phyloP scores from a whole-genome alignment of 2,329 filamentous ascomycete species.

The Alternaria rosae region DNA sequence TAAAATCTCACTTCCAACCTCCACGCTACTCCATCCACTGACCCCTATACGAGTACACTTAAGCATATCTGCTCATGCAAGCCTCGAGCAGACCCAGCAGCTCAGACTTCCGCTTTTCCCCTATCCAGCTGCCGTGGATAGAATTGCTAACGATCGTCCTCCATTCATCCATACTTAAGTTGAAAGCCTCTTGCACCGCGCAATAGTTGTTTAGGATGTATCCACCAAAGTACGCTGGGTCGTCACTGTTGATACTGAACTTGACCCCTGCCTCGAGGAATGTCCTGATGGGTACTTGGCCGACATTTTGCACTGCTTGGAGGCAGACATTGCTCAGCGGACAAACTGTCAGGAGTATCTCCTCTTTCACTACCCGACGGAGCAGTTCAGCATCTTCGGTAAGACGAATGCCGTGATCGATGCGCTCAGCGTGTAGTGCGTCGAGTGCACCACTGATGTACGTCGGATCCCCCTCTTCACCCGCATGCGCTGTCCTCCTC shows the following conservation, averaged over 20 bases:
- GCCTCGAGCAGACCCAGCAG: conserved; percentile 52
- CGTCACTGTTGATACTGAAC: conserved; percentile 72
- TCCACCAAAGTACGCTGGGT: conserved; percentile 65
- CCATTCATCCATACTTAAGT: conserved; percentile 71
- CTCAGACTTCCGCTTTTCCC: conserved; percentile 66
- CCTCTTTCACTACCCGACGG: conserved; percentile 62
- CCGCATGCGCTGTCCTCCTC: conserved; percentile 74
- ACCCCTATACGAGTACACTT: background rate
- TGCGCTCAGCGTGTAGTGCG: conserved; percentile 67
- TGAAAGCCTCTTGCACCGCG: conserved; percentile 76
- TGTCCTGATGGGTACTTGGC: conserved; percentile 64
- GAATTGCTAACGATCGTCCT: conserved; percentile 66
- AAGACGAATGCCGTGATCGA: conserved; percentile 77
- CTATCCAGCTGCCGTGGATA: conserved; percentile 75
- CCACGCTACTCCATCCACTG: too few relatives aligned
- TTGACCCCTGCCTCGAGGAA: conserved; percentile 70
- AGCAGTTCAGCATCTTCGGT: conserved; percentile 67
- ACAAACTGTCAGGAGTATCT: conserved; percentile 73
- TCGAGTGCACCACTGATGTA: conserved; percentile 72
- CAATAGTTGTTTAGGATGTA: conserved; percentile 80
- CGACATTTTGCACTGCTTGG: conserved; percentile 55
- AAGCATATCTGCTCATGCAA: conserved; percentile 21
- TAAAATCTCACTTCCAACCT: background rate
- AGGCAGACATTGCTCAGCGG: conserved; percentile 78
- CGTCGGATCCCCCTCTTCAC: conserved; percentile 74